Percentiles rank a stretch among this genome's conserved stretches.
Conservation (phyloP, 73 alveolate species). For the Paramecium octaurelia region DNA sequence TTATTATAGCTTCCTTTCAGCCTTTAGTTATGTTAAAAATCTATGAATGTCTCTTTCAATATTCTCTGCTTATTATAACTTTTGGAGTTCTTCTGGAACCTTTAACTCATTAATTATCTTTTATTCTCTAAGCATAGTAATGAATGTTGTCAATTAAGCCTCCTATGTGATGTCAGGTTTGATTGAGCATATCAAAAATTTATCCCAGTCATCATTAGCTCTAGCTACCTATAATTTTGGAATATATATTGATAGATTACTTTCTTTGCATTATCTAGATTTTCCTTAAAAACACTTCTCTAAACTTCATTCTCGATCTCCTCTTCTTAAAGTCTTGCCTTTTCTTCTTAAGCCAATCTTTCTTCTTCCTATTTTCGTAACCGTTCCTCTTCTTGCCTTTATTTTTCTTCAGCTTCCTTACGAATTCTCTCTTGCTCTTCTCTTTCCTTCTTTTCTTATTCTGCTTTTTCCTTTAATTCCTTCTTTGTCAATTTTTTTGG, state of each 20-base stretch:
- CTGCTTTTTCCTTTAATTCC: slow-evolving; percentile 16
- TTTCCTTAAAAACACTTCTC: slow-evolving; percentile 52
- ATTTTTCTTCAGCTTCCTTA: slow-evolving; percentile 62
- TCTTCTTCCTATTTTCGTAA: slow-evolving; percentile 67
- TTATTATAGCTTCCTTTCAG: slow-evolving; percentile 36
- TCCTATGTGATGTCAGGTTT: slow-evolving; percentile 79
- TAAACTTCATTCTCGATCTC: slow-evolving; percentile 44
- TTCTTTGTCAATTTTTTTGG: slow-evolving; percentile 29
- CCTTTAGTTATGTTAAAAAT: not conserved
- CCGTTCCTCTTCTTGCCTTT: slow-evolving; percentile 69
- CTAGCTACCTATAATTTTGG: not conserved
- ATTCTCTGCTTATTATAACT: slow-evolving; percentile 44
- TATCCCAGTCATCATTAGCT: slow-evolving; percentile 65
- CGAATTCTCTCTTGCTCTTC: slow-evolving; percentile 74
- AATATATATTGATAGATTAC: not conserved
- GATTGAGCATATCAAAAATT: slow-evolving; percentile 65
- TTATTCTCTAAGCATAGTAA: slow-evolving; percentile 69
- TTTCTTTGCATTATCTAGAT: slow-evolving; percentile 57
- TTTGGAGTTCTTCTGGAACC: slow-evolving; percentile 32
- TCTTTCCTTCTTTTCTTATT: slow-evolving; percentile 2
- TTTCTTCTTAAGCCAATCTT: slow-evolving; percentile 68
- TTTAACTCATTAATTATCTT: slow-evolving; percentile 41
- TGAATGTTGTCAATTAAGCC: slow-evolving; percentile 71
- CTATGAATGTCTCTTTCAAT: slow-evolving; percentile 50
- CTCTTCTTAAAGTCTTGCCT: slow-evolving; percentile 66